A percentile compares a stretch with the other conserved stretches of the same genome.
phyloP scores from a whole-genome alignment of 2,329 filamentous ascomycete species.

The Knufia petricola region DNA sequence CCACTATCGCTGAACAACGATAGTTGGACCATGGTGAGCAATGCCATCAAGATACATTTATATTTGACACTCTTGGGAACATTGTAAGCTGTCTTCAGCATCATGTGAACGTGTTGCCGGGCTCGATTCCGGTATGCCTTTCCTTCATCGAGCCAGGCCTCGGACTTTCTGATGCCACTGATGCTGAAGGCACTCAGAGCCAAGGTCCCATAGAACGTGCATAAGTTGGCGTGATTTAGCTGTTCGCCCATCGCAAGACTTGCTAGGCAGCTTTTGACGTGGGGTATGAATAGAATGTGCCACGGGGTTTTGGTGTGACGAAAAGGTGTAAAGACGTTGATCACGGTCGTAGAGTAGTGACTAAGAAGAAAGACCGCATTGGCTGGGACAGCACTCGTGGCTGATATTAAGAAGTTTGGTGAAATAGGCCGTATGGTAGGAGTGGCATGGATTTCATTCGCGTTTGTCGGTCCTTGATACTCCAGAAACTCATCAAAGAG shows the following conservation, averaged over 20 bases:
- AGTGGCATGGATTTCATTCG: not conserved
- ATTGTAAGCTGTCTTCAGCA: slow-evolving; percentile 29
- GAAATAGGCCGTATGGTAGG: no score
- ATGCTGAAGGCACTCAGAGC: slow-evolving; percentile 38
- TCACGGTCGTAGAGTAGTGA: slow-evolving; percentile 31
- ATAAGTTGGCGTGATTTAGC: slow-evolving; percentile 31
- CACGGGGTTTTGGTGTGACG: slow-evolving; percentile 35
- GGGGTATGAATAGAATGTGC: slow-evolving; percentile 36
- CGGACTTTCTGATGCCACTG: slow-evolving; percentile 27
- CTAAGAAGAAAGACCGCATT: slow-evolving; percentile 32
- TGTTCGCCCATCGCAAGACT: slow-evolving; percentile 34
- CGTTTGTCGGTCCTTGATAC: no score
- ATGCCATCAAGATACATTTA: slow-evolving; percentile 37
- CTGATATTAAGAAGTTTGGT: not conserved
- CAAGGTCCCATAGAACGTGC: slow-evolving; percentile 33
- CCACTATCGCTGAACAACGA: slow-evolving; percentile 28
- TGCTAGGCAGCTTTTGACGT: slow-evolving; percentile 34
- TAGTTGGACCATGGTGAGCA: slow-evolving; percentile 34
- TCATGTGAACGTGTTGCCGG: slow-evolving; percentile 27
- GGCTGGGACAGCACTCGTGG: not conserved
- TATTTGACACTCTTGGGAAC: slow-evolving; percentile 33
- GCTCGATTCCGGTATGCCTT: no score
- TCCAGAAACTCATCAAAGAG: no score
- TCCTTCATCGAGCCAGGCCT: no score
- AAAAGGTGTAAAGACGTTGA: slow-evolving; percentile 25